A percentile compares a stretch with the other conserved stretches of the same genome.
These are phyloP conservation scores for Candida buenavistaensis DNA, from an alignment of 1,139 yeast genomes.

Conservation along the genomic window DNA sequence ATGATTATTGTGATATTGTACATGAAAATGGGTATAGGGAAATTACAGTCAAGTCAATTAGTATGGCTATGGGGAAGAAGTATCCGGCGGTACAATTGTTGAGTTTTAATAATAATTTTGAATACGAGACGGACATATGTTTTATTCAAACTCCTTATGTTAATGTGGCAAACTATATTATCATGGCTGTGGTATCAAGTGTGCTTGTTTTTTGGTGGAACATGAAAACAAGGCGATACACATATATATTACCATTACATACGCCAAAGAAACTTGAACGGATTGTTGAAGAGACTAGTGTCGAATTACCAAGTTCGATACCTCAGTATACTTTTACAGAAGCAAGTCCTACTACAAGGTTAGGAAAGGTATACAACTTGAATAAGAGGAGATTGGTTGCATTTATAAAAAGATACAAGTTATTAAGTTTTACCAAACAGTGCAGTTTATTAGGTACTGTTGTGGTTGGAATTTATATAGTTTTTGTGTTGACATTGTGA, in stretches of 20 bases:
- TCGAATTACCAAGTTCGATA: conserved; percentile 11
- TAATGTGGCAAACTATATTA: conserved; percentile 39
- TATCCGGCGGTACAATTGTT: conserved; percentile 56
- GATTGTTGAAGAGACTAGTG: conserved; percentile 26
- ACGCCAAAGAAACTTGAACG: conserved; percentile 21
- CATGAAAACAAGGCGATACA: conserved; percentile 19
- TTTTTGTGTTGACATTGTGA: conserved; percentile 17
- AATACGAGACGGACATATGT: conserved; percentile 45
- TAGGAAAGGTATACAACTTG: conserved; percentile 9
- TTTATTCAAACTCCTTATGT: conserved; percentile 50
- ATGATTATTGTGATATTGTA: conserved; percentile 63
- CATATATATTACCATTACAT: conserved; percentile 17
- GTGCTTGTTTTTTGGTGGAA: conserved; percentile 31
- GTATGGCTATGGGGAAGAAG: conserved; percentile 61
- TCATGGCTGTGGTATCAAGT: conserved; percentile 37
- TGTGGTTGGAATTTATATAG: conserved; percentile 20
- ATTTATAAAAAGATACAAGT: conserved; percentile 19
- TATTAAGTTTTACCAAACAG: conserved; percentile 21
- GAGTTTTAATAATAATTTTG: conserved; percentile 24
- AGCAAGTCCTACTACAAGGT: conserved; percentile 6
- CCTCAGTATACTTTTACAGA: conserved; percentile 18
- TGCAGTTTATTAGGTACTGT: conserved; percentile 16
- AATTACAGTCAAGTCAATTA: conserved; percentile 55
- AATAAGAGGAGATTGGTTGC: conserved; percentile 9
- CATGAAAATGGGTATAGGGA: conserved; percentile 38